Percentiles rank a stretch among this genome's conserved stretches.
Evolutionary conservation across 108 stramenopile genomes (phyloP).

Genomic region (Nitzschia palea): DNA sequence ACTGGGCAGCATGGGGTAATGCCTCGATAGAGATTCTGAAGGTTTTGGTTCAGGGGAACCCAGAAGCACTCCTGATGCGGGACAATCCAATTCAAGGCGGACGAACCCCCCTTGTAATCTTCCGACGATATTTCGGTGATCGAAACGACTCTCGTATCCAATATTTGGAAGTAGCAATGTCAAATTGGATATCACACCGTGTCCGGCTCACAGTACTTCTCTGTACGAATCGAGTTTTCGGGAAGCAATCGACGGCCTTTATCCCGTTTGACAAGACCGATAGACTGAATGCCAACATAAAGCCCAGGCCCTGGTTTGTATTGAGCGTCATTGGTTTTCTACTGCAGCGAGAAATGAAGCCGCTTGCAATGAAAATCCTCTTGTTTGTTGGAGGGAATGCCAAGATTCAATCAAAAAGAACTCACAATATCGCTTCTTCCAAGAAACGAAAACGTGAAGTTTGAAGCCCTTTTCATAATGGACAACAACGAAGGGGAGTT

Average conservation of each 20-base stretch:
- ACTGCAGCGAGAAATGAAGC: constrained; percentile 37
- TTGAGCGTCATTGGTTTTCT: constrained; percentile 32
- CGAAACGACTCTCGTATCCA: neutral
- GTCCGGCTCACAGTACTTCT: constrained; percentile 1
- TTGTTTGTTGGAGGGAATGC: constrained; percentile 25
- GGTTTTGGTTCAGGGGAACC: constrained; percentile 8
- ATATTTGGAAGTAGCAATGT: neutral
- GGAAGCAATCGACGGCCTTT: neutral
- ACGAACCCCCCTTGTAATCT: constrained; percentile 29
- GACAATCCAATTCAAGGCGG: constrained; percentile 7
- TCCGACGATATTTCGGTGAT: constrained; percentile 2
- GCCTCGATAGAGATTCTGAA: constrained; percentile 4
- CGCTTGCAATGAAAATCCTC: constrained; percentile 12
- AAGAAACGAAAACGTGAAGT: neutral
- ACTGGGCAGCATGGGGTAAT: constrained; percentile 35
- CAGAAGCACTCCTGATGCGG: constrained; percentile 22
- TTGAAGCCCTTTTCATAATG: too few species aligned
- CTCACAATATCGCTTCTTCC: neutral
- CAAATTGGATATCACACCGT: constrained; percentile 15
- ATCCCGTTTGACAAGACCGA: constrained; percentile 31
- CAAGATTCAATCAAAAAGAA: neutral
- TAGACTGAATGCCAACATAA: constrained; percentile 12
- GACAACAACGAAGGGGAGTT: too few species aligned
- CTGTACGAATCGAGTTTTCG: constrained; percentile 4
- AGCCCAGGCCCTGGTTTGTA: constrained; percentile 31